phyloP scores from a whole-genome alignment of 2,329 filamentous ascomycete species.

The Penicillium sp. region DNA sequence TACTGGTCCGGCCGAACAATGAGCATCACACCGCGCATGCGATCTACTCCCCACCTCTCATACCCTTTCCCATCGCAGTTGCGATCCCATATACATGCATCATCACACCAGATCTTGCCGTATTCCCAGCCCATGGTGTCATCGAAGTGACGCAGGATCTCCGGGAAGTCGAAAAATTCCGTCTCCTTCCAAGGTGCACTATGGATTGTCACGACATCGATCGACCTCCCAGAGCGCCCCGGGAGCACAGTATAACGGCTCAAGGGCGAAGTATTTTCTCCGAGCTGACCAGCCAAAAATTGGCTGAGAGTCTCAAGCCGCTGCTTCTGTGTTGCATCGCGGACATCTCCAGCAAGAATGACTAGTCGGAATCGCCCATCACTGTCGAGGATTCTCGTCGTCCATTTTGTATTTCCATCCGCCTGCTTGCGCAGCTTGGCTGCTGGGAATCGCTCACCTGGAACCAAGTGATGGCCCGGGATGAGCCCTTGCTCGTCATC shows the following conservation, averaged over 20 bases:
- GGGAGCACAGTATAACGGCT: slow-evolving; percentile 36
- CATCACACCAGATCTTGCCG: slow-evolving; percentile 54
- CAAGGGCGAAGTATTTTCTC: slow-evolving; percentile 35
- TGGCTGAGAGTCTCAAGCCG: slow-evolving; percentile 47
- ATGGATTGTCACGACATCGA: slow-evolving; percentile 61
- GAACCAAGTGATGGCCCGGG: slow-evolving; percentile 6
- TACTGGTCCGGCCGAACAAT: slow-evolving; percentile 27
- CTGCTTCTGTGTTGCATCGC: slow-evolving; percentile 39
- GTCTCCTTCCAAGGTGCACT: slow-evolving; percentile 47
- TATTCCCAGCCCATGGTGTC: slow-evolving; percentile 52
- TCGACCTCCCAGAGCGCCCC: slow-evolving; percentile 43
- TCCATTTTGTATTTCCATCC: slow-evolving; percentile 13
- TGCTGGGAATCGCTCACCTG: slow-evolving; percentile 13
- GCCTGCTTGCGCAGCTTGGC: slow-evolving; percentile 15
- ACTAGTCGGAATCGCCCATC: slow-evolving; percentile 36
- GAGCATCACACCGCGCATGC: slow-evolving; percentile 19
- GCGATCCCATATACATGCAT: slow-evolving; percentile 24
- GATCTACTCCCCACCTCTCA: slow-evolving; percentile 25
- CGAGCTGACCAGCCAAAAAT: slow-evolving; percentile 28
- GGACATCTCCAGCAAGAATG: slow-evolving; percentile 59
- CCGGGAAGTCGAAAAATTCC: slow-evolving; percentile 49
- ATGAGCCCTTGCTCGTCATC: slow-evolving; percentile 1
- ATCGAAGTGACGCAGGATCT: slow-evolving; percentile 47
- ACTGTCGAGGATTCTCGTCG: slow-evolving; percentile 25
- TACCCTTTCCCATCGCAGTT: slow-evolving; percentile 26